A percentile compares a stretch with the other conserved stretches of the same genome.
Conservation (phyloP, 805 yeast genomes). For the Lachancea nothofagi region DNA sequence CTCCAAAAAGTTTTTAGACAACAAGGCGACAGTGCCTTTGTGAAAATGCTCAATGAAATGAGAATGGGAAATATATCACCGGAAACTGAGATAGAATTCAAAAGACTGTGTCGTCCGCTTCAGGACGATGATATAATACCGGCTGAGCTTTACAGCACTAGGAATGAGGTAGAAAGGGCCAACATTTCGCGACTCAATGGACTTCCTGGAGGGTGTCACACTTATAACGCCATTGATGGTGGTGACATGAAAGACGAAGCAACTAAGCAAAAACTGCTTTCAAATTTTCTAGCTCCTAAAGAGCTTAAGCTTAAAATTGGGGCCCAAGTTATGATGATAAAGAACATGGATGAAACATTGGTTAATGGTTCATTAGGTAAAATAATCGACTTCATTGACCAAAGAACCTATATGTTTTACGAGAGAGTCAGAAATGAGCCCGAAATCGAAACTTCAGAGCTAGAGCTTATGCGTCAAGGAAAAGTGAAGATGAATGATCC, state of each 20-base stretch:
- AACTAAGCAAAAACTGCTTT: slow-evolving; percentile 41
- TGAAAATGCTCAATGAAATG: slow-evolving; percentile 70
- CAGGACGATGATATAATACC: slow-evolving; percentile 59
- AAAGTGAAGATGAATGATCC: slow-evolving; percentile 19
- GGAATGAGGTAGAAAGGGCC: slow-evolving; percentile 66
- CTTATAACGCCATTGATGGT: slow-evolving; percentile 49
- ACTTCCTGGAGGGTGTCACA: slow-evolving; percentile 41
- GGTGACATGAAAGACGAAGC: slow-evolving; percentile 42
- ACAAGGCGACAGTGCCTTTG: slow-evolving; percentile 62
- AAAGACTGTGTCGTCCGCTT: slow-evolving; percentile 46
- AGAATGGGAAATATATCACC: slow-evolving; percentile 55
- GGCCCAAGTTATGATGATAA: slow-evolving; percentile 80
- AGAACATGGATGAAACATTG: slow-evolving; percentile 63
- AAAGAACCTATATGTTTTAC: slow-evolving; percentile 43
- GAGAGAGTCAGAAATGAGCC: slow-evolving; percentile 23
- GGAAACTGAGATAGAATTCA: slow-evolving; percentile 46
- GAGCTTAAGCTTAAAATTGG: slow-evolving; percentile 54
- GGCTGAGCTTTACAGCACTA: slow-evolving; percentile 68
- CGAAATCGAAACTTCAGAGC: slow-evolving; percentile 22
- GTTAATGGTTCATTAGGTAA: slow-evolving; percentile 77
- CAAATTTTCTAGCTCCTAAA: slow-evolving; percentile 59
- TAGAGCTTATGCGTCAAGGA: slow-evolving; percentile 9
- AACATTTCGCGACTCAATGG: slow-evolving; percentile 45
- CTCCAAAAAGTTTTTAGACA: slow-evolving; percentile 69
- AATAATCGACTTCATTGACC: slow-evolving; percentile 54